These are phyloP conservation scores for Candida maris DNA, from an alignment of 805 yeast species.

Conservation along the genomic window DNA sequence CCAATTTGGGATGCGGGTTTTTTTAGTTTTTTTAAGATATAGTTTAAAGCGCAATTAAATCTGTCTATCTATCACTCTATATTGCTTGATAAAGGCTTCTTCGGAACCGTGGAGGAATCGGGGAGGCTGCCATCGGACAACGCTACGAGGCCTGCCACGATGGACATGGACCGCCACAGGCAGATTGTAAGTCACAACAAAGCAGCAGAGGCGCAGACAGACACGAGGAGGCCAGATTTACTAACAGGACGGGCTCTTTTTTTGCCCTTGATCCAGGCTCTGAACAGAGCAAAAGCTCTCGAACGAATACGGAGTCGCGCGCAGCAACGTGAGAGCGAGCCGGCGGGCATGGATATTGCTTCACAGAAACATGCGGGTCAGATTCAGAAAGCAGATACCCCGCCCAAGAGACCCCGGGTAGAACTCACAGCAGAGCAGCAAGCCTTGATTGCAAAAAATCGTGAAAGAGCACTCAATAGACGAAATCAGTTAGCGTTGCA, in stretches of 20 bases:
- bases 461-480: conserved; percentile 49
- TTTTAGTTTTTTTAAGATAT: too few species aligned
- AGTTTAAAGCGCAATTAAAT: too few species aligned
- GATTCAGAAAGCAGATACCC: neutral
- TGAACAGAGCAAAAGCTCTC: conserved; percentile 58
- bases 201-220: neutral
- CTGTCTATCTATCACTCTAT: too few species aligned
- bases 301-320: conserved; percentile 52
- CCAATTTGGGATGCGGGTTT: too few species aligned
- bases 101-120: too few species aligned
- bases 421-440: conserved; percentile 45
- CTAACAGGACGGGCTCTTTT: too few species aligned
- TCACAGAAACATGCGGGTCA: too few species aligned
- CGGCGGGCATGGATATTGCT: neutral
- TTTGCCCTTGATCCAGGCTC: conserved; percentile 40
- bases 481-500: conserved; percentile 6
- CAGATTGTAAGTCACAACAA: conserved; percentile 24
- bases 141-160: too few species aligned
- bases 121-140: too few species aligned
- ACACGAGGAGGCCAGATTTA: too few species aligned
- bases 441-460: conserved; percentile 47
- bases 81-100: too few species aligned
- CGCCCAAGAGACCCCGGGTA: neutral
- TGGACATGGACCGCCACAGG: conserved; percentile 24
- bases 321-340: conserved; percentile 3